Evolutionary conservation across 2,329 filamentous ascomycete species (phyloP), one percentile per base, ranked within the genome.

Genomic region (Phialophora macrospora): DNA sequence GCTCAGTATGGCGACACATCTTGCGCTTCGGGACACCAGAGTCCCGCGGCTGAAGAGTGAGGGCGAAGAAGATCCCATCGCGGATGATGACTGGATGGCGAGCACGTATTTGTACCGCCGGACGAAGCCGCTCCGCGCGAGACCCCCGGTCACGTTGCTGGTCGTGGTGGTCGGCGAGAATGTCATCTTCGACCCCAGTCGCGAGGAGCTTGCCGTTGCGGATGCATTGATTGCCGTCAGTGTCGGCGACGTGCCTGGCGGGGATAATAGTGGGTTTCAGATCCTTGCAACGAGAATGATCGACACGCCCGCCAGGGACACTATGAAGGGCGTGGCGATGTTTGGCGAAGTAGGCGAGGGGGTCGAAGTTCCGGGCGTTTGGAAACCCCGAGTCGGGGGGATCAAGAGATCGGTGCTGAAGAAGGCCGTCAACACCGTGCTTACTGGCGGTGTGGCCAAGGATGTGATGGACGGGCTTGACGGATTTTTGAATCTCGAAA

Each of bases 81-180:
- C 99, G 79, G 90, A 97, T 80, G 95, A 99, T 79, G 95, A 99
- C 80, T 99, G 95, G 95, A 92, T 90, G 70, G 90, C 90, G 17
- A 88, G 93, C 0, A 84, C 87, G 20, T 88, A 88, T 64, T 81
- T 99, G 32, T 99, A 96, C 80, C 85, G 88, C 1, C 84, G 83
- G 41, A 60, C 70, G 28, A 63, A 63, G 28, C 52, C 64, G 26
- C 26, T 44, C 65, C 75, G 78, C 14, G 38, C 71, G 70, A 60
- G 3, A 48, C 95, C 95, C 4, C 93, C 95, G 0, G 86, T 99
- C 63, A 97, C 94, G 3, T 85, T 99, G 22, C 88, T 99, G 11
- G 92, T 98, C 63, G 90, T 96, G 77, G 87, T 90, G 2, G 89
- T 97, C 0, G 91, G 90, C 64, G 84, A 90, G 65, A 98, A 95